Base-by-base conservation (phyloP, 768 basidiomycete species). In the Tephrocybe sp. region DNA sequence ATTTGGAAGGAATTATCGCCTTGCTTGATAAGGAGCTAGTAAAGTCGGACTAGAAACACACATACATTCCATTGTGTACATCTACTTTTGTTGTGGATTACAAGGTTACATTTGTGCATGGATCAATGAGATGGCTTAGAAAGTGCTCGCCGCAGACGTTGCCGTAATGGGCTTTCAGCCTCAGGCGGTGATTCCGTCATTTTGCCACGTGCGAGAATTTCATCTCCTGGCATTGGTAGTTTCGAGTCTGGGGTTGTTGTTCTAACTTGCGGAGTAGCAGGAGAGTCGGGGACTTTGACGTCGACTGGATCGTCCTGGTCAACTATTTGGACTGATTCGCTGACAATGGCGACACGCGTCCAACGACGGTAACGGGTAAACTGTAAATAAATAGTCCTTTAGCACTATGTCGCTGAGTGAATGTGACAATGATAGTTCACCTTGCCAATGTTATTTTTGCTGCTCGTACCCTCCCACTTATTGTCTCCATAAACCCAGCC, bases 401-500 rank as follows among this genome's bases (percentile, higher is more conserved):
- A 46, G 5, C 26, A 14, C 47, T 7, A 59, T 31, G n/a, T 14
- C 34, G 30, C 17, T 33, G 16, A 53, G 14, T 22, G n/a, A 10
- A 20, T 32, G 7, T 20, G 26, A 26, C 20, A 20, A 60, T 22
- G 12, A 34, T 38, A 16, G 26, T 70, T 38, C 36, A 85, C 85
- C 74, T 94, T 94, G 65, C 93, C 89, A 71, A 95, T 80, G 5
- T 92, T 91, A 42, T 91, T 90, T 58, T 85, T 87, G 49, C 73
- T 72, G 48, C 82, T 84, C 39, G 79, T 74, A 16, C 72, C 77
- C 62, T 97, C 93, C 94, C 94, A 98, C 65, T 97, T 96, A 66
- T 98, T 98, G 59, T 95, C 94, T 2, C 85, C 87, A 61, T 93
- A 97, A 5, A 93, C 79, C 94, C 94, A 98, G 4, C 94, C 94